Percentiles rank a stretch among this genome's conserved stretches.
These are phyloP conservation scores for Gypsophila paniculata DNA, from an alignment of 179 eudicot species.

Conservation along the genomic window DNA sequence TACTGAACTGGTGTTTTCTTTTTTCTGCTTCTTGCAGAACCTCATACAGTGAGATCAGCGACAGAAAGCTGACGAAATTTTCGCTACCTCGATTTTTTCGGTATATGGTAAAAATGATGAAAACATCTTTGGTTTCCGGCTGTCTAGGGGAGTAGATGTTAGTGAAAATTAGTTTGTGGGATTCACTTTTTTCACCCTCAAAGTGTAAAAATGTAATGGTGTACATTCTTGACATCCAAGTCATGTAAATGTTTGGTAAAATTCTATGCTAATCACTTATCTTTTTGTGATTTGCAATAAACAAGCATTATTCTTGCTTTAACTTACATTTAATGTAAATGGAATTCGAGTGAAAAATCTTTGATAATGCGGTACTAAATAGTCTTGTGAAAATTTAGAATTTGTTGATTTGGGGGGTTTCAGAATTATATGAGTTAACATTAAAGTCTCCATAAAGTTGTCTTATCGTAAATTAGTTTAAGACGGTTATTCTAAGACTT, in stretches of 20 bases:
- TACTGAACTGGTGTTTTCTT: background rate
- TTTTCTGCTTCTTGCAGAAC: slow-evolving; percentile 7
- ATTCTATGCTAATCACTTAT: background rate
- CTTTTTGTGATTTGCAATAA: no score
- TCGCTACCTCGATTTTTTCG: background rate
- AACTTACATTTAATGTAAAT: background rate
- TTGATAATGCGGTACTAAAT: background rate
- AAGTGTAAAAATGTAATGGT: slow-evolving; percentile 11
- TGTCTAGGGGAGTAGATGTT: slow-evolving; percentile 13
- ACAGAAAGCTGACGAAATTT: background rate
- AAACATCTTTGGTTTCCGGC: slow-evolving; percentile 12
- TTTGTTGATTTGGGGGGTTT: background rate
- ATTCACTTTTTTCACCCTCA: slow-evolving; percentile 10
- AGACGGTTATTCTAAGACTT: no score
- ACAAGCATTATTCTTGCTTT: background rate
- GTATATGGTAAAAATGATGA: slow-evolving; percentile 12
- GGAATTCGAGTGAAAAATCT: background rate
- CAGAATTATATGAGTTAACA: no score
- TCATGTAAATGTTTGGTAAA: slow-evolving; percentile 19
- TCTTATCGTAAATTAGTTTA: no score
- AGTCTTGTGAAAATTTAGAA: background rate
- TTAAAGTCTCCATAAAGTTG: no score
- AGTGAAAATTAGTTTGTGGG: slow-evolving; percentile 13
- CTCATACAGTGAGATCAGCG: background rate
- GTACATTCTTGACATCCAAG: slow-evolving; percentile 18